Percentiles rank a stretch among this genome's conserved stretches.
These are phyloP conservation scores for Chrysoporthe cubensis DNA, from an alignment of 2,329 filamentous ascomycete species.

Conservation along the genomic window DNA sequence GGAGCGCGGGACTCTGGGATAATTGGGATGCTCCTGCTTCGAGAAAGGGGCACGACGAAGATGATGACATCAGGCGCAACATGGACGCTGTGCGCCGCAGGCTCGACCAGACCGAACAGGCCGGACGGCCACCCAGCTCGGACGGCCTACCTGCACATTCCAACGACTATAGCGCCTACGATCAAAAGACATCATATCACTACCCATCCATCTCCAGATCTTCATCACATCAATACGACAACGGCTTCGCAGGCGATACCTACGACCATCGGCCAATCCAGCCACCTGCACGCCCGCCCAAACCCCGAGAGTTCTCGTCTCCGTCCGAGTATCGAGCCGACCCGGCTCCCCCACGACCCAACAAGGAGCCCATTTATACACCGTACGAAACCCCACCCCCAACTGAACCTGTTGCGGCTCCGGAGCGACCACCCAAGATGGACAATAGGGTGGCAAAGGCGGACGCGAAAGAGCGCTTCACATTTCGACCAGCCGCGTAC, in stretches of 20 bases:
- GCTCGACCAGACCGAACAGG: constrained; percentile 45
- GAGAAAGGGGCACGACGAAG: constrained; percentile 39
- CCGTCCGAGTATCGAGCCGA: constrained; percentile 32
- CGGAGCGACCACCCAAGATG: constrained; percentile 39
- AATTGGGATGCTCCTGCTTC: constrained; percentile 42
- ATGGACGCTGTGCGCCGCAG: constrained; percentile 57
- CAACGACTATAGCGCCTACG: constrained; percentile 13
- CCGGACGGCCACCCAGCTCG: constrained; percentile 23
- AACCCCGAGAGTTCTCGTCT: constrained; percentile 31
- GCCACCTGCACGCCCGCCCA: constrained; percentile 38
- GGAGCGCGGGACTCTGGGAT: constrained; percentile 51
- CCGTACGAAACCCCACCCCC: constrained; percentile 20
- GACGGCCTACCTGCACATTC: constrained; percentile 11
- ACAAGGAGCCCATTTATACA: constrained; percentile 38
- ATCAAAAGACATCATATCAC: constrained; percentile 44
- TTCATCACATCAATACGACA: constrained; percentile 50
- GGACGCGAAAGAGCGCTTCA: constrained; percentile 63
- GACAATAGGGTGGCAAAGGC: constrained; percentile 30
- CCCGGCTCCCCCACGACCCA: constrained; percentile 40
- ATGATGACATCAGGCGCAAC: constrained; percentile 52
- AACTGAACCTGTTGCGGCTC: constrained; percentile 5
- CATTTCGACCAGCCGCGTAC: constrained; percentile 83
- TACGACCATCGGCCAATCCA: constrained; percentile 7
- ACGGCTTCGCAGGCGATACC: constrained; percentile 3
- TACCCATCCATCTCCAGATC: constrained; percentile 63